These are phyloP conservation scores for Trypethelium eluteriae DNA, from an alignment of 495 filamentous ascomycete species.

Conservation along the genomic window DNA sequence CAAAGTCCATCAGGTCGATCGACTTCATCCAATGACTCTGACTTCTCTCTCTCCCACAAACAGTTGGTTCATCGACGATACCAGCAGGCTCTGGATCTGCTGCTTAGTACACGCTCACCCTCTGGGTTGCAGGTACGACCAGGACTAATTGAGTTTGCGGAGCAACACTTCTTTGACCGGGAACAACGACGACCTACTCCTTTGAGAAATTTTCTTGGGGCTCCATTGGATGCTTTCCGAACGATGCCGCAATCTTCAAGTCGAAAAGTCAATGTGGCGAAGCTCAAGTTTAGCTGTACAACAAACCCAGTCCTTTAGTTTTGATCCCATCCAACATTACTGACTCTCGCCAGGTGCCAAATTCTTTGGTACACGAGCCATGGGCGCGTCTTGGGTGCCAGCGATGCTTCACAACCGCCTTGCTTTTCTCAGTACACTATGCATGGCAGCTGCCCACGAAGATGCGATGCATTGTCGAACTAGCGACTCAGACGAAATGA, in stretches of 20 bases:
- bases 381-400: slow-evolving; percentile 30
- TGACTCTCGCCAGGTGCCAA: neutral
- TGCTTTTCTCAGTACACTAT: slow-evolving; percentile 35
- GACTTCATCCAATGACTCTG: slow-evolving; percentile 1
- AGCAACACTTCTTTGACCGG: neutral
- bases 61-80: neutral
- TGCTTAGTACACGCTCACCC: neutral
- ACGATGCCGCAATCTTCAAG: slow-evolving; percentile 7
- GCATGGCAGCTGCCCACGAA: slow-evolving; percentile 30
- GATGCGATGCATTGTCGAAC: slow-evolving; percentile 25
- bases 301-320: neutral
- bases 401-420: slow-evolving; percentile 29
- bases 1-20: slow-evolving; percentile 3
- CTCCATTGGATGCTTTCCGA: slow-evolving; percentile 1
- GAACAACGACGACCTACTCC: neutral
- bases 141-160: neutral
- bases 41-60: neutral
- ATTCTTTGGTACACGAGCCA: slow-evolving; percentile 27
- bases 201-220: neutral
- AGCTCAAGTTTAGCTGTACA: slow-evolving; percentile 8
- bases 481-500: neutral
- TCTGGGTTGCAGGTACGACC: neutral
- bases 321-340: neutral
- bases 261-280: slow-evolving; percentile 3
- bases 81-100: slow-evolving; percentile 8